phyloP scores from a whole-genome alignment of 441 rosid species.

The Pelargonium citronellum region DNA sequence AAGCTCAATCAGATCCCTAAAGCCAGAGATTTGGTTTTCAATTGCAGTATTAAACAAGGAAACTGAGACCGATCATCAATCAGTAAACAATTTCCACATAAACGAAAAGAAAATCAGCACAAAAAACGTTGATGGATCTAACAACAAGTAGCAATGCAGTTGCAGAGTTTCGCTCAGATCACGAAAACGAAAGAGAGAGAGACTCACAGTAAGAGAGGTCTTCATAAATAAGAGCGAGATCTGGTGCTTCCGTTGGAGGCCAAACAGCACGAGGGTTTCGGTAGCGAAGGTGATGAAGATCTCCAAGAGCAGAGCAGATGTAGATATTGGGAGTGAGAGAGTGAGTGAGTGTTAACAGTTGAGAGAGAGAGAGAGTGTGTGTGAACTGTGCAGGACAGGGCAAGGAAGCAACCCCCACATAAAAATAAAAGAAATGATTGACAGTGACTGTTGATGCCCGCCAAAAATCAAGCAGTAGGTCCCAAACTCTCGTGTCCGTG shows the following conservation, averaged over 20 bases:
- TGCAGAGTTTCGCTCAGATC: conserved; percentile 11
- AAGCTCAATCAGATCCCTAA: conserved; percentile 4
- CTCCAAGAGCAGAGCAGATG: conserved; percentile 25
- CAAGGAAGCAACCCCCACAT: conserved; percentile 35
- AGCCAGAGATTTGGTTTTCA: conserved; percentile 3
- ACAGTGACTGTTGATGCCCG: conserved; percentile 64
- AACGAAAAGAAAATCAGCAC: conserved; percentile 1
- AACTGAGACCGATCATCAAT: no score
- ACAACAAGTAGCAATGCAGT: conserved; percentile 9
- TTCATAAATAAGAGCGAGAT: conserved; percentile 66
- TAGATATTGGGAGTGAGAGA: conserved; percentile 25
- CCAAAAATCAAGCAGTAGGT: conserved; percentile 76
- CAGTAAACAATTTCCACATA: no score
- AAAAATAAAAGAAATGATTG: conserved; percentile 49
- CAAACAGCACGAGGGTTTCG: conserved; percentile 18
- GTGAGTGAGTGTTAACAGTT: conserved; percentile 3
- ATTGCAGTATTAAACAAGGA: not conserved
- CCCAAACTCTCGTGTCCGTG: conserved; percentile 27
- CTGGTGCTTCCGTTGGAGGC: conserved; percentile 33
- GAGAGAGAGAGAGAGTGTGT: not conserved
- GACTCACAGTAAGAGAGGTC: conserved; percentile 71
- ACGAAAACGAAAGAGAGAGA: conserved; percentile 5
- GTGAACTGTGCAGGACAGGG: no score
- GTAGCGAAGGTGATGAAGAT: conserved; percentile 6
- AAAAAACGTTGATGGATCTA: conserved; percentile 8